phyloP scores from a whole-genome alignment of 2,329 filamentous ascomycete genomes.

The Stagonosporopsis tanaceti region DNA sequence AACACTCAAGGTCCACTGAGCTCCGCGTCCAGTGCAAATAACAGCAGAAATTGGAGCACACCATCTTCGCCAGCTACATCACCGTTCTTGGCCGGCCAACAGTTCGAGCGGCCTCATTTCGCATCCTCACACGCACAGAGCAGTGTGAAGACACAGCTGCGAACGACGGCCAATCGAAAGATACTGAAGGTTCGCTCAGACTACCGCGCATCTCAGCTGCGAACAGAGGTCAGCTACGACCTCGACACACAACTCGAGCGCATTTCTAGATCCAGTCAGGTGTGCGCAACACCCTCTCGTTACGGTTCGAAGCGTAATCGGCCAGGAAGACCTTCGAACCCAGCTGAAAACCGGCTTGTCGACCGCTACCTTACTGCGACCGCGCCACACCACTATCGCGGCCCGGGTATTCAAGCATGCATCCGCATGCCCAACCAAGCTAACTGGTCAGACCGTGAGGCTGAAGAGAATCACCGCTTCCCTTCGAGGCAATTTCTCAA shows the following conservation, averaged over 20 bases:
- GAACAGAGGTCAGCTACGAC: background rate
- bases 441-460: background rate
- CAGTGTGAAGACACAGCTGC: background rate
- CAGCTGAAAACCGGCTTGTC: background rate
- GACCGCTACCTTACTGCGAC: background rate
- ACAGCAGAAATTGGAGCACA: background rate
- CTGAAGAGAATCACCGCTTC: background rate
- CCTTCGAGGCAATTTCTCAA: background rate
- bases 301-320: background rate
- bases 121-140: background rate
- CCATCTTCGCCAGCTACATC: background rate
- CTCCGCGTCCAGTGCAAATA: background rate
- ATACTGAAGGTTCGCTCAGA: slow-evolving; percentile 2
- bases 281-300: background rate
- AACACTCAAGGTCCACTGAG: background rate
- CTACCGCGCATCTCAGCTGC: background rate
- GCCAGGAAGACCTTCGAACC: background rate
- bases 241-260: background rate
- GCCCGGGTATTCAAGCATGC: background rate
- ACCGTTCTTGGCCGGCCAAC: background rate
- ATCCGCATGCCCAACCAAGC: background rate
- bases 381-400: background rate
- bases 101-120: background rate
- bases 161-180: background rate
- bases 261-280: background rate